Base-by-base conservation (phyloP, 2,329 filamentous ascomycete genomes). In the Grosmannia huntii region DNA sequence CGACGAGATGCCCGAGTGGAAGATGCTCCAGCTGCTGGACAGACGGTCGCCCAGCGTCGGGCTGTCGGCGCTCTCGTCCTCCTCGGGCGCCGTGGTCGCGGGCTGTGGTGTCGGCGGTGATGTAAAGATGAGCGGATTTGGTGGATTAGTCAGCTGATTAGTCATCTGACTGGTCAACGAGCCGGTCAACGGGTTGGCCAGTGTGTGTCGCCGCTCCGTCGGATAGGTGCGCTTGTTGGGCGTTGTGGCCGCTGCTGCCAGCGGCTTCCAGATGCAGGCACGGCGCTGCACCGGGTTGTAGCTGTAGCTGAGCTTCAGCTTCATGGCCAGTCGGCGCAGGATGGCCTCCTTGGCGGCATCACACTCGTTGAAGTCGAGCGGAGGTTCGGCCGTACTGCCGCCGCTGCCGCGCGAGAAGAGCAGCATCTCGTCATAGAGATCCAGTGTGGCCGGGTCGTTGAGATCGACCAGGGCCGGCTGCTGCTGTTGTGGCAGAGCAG, bases 321-420 rank as follows among this genome's bases (percentile, higher is more conserved):
- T 65, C 48, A 68, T 61, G 16, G 67, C 64, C 27, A 68, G 58
- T 5, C 58, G 60, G 57, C 67, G 65, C 57, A 68, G 38, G 9
- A 66, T 49, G 33, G 64, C 59, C n/a, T 66, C 66, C 50, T 68
- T 67, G 46, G 63, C 59, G 0, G 63, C 53, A 27, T 67, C 63
- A 54, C 65, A 68, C 48, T 64, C 61, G 50, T 64, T 64, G 53
- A 68, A 68, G 9, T 62, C 44, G 19, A 68, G 63, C 60, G 65
- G 65, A 51, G 65, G 62, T 5, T 64, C 59, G 1, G 56, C 60
- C 48, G 16, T 60, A 61, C 48, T 64, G 31, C 31, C 31, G 31
- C 31, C 11, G 31, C 31, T 63, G 50, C 60, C 54, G 36, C 60
- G 59, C 3, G 65, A 62, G 16, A 68, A 62, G 21, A 68, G 60